Evolutionary conservation across 306 rosid species (phyloP).

Genomic region (Benincasa hispida): DNA sequence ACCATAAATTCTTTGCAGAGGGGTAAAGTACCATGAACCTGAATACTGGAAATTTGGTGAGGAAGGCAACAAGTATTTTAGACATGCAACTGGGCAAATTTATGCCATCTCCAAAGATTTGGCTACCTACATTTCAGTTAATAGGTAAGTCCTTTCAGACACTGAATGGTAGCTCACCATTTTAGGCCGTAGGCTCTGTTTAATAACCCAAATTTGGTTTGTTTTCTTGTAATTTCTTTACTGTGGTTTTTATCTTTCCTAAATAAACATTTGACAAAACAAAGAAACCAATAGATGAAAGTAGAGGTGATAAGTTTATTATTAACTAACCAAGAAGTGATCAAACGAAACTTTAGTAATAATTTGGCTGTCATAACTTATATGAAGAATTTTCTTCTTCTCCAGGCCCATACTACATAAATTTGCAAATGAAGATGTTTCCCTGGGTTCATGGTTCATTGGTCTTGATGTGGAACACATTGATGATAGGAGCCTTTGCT

Average conservation of each 20-base stretch:
- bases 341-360: no score
- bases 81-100: constrained; percentile 54
- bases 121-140: constrained; percentile 46
- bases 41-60: constrained; percentile 60
- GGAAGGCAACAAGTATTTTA: constrained; percentile 48
- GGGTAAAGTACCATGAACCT: constrained; percentile 43
- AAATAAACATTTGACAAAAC: no score
- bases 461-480: constrained; percentile 55
- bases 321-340: no score
- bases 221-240: no score
- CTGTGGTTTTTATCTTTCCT: no score
- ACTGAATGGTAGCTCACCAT: neutral
- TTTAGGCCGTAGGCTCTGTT: neutral
- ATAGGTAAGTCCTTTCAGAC: constrained; percentile 15
- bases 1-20: constrained; percentile 17
- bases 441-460: constrained; percentile 55
- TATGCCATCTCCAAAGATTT: constrained; percentile 44
- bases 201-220: no score
- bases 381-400: neutral
- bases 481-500: constrained; percentile 45
- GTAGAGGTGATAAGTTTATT: no score
- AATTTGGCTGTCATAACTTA: neutral
- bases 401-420: constrained; percentile 39
- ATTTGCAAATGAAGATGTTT: constrained; percentile 56
- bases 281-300: no score